Percentiles rank a stretch among this genome's conserved stretches.
These are phyloP conservation scores for Xanthoconium purpureum DNA, from an alignment of 768 basidiomycete genomes.

Conservation along the genomic window DNA sequence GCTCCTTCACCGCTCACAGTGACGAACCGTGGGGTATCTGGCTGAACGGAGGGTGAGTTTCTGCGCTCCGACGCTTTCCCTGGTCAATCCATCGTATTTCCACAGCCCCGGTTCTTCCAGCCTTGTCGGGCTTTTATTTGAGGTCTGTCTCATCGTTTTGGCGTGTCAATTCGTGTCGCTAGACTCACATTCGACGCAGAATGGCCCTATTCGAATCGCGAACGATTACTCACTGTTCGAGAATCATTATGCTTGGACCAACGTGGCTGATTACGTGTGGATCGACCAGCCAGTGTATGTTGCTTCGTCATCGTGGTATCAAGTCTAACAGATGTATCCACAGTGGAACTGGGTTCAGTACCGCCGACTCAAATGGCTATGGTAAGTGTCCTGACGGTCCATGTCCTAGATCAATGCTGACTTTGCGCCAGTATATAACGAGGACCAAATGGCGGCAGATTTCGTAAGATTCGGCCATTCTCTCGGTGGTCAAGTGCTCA, in stretches of 20 bases:
- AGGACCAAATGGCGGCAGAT: constrained; percentile 61
- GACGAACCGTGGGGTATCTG: constrained; percentile 68
- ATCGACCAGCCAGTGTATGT: constrained; percentile 66
- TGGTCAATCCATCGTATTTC: background rate
- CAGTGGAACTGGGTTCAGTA: constrained; percentile 63
- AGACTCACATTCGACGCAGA: constrained; percentile 37
- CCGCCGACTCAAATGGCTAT: constrained; percentile 59
- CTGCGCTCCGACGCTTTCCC: background rate
- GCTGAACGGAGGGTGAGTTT: constrained; percentile 65
- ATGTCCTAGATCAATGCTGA: background rate
- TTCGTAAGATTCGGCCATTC: constrained; percentile 35
- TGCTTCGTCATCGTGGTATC: background rate
- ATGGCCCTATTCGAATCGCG: constrained; percentile 63
- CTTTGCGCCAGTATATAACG: constrained; percentile 44
- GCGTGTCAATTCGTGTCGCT: background rate
- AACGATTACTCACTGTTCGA: constrained; percentile 45
- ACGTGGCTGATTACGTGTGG: constrained; percentile 66
- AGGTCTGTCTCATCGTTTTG: constrained; percentile 39
- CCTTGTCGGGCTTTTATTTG: constrained; percentile 59
- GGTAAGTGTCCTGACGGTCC: constrained; percentile 34
- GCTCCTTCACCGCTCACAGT: constrained; percentile 49
- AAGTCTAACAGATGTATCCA: constrained; percentile 3
- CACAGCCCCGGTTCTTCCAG: constrained; percentile 67
- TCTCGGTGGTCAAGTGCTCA: background rate
- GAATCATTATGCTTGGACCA: constrained; percentile 59